Conservation (phyloP, 2,329 filamentous ascomycete genomes). For the Penicillium sp. region DNA sequence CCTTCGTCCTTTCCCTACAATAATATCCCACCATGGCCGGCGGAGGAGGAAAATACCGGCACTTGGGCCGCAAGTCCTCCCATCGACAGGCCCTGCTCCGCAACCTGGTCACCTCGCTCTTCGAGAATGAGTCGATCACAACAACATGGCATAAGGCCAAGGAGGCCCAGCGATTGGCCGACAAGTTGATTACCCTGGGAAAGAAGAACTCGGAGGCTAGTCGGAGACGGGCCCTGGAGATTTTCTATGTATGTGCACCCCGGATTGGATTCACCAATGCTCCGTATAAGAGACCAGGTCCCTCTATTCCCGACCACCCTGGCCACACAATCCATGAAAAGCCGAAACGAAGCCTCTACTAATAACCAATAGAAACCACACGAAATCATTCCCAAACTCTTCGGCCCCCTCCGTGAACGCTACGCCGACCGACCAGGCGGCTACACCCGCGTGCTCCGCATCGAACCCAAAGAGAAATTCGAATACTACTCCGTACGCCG, state of each 20-base stretch:
- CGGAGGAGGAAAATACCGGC: constrained; percentile 81
- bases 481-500: constrained; percentile 22
- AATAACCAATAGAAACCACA: constrained; percentile 37
- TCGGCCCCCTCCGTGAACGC: constrained; percentile 74
- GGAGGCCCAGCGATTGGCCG: constrained; percentile 88
- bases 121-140: constrained; percentile 87
- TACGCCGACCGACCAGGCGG: constrained; percentile 80
- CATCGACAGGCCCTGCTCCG: constrained; percentile 90
- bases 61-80: constrained; percentile 78
- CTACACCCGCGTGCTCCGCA: constrained; percentile 90
- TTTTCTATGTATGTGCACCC: constrained; percentile 71
- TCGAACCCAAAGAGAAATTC: constrained; percentile 71
- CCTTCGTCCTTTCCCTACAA: neutral
- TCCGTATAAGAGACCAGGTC: neutral
- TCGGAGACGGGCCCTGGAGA: constrained; percentile 69
- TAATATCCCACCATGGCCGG: constrained; percentile 67
- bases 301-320: neutral
- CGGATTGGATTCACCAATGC: neutral
- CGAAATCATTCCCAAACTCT: constrained; percentile 72
- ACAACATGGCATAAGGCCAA: constrained; percentile 98
- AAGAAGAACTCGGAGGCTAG: constrained; percentile 90
- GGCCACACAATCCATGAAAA: neutral
- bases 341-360: neutral
- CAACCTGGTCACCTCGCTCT: constrained; percentile 91
- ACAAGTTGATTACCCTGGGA: constrained; percentile 89